Conservation (phyloP, 345 rosid genomes). For the Arabis hirsuta region DNA sequence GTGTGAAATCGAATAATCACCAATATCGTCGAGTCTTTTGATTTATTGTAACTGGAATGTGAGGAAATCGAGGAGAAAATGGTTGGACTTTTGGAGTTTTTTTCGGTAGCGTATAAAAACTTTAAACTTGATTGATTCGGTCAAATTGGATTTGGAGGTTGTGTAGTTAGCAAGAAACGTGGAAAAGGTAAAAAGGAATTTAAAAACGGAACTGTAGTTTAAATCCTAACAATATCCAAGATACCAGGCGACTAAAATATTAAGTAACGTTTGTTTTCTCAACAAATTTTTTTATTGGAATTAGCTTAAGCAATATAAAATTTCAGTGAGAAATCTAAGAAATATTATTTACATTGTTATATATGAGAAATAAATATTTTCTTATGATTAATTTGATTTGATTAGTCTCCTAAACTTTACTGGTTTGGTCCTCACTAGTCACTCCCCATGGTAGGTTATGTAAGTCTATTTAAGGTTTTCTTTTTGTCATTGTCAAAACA, state of each 20-base stretch:
- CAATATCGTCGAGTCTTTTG: conserved; percentile 4
- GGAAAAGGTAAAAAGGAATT: not conserved
- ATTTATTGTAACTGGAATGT: not conserved
- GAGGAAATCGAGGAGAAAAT: conserved; percentile 27
- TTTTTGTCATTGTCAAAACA: conserved; percentile 16
- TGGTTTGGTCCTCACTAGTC: conserved; percentile 8
- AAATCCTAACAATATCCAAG: not conserved
- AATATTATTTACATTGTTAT: no score
- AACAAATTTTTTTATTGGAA: no score
- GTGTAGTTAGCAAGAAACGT: conserved; percentile 26
- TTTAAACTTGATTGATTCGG: conserved; percentile 23
- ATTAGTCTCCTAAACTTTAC: not conserved
- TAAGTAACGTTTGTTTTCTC: no score
- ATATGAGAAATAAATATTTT: no score
- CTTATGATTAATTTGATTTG: no score
- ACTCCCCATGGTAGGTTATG: conserved; percentile 18
- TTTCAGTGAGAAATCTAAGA: no score
- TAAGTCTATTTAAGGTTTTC: conserved; percentile 22
- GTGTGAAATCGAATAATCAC: not conserved
- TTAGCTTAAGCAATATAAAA: no score
- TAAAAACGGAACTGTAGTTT: not conserved
- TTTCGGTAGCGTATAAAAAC: conserved; percentile 26
- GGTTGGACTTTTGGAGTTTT: conserved; percentile 20
- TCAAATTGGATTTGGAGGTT: conserved; percentile 28
- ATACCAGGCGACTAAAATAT: conserved; percentile 14